Evolutionary conservation across 257 asterid genomes (phyloP), one percentile per base, ranked within the genome.

Genomic region (Plantago ovata): DNA sequence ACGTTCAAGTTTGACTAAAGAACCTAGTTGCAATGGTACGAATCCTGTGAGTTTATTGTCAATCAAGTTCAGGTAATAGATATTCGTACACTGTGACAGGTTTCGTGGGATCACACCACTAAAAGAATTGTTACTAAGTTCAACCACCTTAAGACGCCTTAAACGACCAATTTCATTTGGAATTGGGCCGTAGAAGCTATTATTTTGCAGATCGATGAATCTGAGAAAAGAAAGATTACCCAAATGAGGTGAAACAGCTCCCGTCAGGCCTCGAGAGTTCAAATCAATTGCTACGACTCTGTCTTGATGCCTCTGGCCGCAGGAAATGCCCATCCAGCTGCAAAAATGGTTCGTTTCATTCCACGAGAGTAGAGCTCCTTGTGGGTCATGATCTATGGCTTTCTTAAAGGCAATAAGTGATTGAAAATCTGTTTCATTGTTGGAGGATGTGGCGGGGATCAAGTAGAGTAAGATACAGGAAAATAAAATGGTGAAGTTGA

Each of bases 151-250:
- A 0, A 76, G 73, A 24, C 64, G 56, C 16, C 53, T 46, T 11
- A 76, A 62, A 1, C 45, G 64, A 11, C 76, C 82, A 15, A 76
- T 15, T 53, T 73, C 80, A 20, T 24, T 20, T 0, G 79, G 81
- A 12, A 75, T 68, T 38, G 65, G 21, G 15, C 77, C 68, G 0
- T 42, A 42, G 56, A 75, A 55, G 22, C 63, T 53, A 64, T 75
- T 78, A 18, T 53, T 63, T 53, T 56, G 47, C 5, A 78, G 45
- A 61, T 14, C 33, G 7, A 78, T 61, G 9, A 1, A 19, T 44
- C 53, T 56, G 39, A 78, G 72, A 57, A 72, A 75, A 43, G 70
- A 64, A 42, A 78, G 74, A 48, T 78, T 78, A 8, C 81, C 79
- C 48, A 78, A 16, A 22, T 67, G 67, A 33, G 70, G 69, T 33